Evolutionary conservation across 2,329 filamentous ascomycete species (phyloP).

Genomic region (Aspergillus alliaceus): DNA sequence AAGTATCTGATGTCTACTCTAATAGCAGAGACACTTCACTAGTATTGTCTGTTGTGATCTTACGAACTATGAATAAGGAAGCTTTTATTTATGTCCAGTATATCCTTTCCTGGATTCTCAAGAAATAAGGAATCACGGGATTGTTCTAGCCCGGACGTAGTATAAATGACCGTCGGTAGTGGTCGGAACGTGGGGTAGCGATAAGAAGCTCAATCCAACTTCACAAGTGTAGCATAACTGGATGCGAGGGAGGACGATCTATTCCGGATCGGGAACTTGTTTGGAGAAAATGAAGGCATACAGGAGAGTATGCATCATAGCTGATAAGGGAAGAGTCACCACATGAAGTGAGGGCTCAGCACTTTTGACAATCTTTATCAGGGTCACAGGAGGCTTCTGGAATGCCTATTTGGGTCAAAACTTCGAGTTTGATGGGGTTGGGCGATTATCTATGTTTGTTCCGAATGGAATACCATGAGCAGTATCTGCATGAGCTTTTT

Average conservation of each 20-base stretch:
- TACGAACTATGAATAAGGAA: too few species aligned
- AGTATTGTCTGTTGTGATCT: too few species aligned
- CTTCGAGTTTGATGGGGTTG: too few species aligned
- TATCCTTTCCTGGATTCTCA: too few species aligned
- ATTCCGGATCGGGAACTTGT: slow-evolving; percentile 4
- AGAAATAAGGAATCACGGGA: too few species aligned
- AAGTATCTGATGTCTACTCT: too few species aligned
- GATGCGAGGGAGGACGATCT: background rate
- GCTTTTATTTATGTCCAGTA: too few species aligned
- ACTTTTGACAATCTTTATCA: background rate
- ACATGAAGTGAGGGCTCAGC: background rate
- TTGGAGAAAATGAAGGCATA: background rate
- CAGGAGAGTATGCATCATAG: background rate
- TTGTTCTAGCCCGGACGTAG: too few species aligned
- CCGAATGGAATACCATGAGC: background rate
- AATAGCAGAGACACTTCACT: too few species aligned
- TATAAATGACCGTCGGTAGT: too few species aligned
- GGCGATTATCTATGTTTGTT: background rate
- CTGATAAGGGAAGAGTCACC: slow-evolving; percentile 2
- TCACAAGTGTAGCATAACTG: background rate
- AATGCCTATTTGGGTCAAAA: too few species aligned
- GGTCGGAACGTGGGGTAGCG: background rate
- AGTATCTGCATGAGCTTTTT: background rate
- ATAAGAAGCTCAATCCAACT: too few species aligned
- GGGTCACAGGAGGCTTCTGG: background rate